Percentiles rank a stretch among this genome's conserved stretches.
These are phyloP conservation scores for Tricholoma sp. DNA, from an alignment of 768 basidiomycete species.

Conservation along the genomic window DNA sequence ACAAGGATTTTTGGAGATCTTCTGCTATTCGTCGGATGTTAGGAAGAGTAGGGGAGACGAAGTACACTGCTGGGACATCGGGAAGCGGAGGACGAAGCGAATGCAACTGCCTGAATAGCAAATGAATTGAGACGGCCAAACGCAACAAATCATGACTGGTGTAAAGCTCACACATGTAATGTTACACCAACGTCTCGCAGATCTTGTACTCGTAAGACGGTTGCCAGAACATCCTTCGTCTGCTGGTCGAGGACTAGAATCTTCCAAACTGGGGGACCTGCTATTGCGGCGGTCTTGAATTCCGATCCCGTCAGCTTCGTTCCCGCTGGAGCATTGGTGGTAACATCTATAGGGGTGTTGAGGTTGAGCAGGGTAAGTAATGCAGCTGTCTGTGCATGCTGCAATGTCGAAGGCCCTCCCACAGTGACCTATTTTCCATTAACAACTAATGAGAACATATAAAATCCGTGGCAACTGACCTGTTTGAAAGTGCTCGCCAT, in stretches of 20 bases:
- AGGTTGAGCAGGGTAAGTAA: conserved; percentile 84
- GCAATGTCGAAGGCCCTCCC: conserved; percentile 54
- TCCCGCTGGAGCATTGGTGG: conserved; percentile 27
- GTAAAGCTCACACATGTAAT: conserved; percentile 79
- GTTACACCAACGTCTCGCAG: conserved; percentile 96
- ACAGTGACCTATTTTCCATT: conserved; percentile 18
- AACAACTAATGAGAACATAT: no score
- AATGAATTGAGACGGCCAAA: conserved; percentile 4
- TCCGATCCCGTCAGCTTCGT: conserved; percentile 33
- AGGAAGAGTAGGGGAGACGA: conserved; percentile 82
- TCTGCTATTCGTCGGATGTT: conserved; percentile 91
- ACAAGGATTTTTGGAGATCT: conserved; percentile 84
- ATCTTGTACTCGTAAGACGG: conserved; percentile 93
- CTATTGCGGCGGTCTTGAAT: conserved; percentile 46
- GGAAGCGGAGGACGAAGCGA: conserved; percentile 81
- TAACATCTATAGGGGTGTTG: conserved; percentile 52
- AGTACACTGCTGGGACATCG: conserved; percentile 97
- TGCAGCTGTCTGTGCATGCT: conserved; percentile 83
- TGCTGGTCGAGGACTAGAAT: conserved; percentile 91
- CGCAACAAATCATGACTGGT: background rate
- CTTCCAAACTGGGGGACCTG: conserved; percentile 90
- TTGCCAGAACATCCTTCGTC: conserved; percentile 95
- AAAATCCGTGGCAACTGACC: conserved; percentile 16
- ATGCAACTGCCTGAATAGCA: conserved; percentile 72
- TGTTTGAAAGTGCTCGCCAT: conserved; percentile 34